Evolutionary conservation across 2,329 filamentous ascomycete genomes (phyloP).

Genomic region (Elsinoe necatrix): DNA sequence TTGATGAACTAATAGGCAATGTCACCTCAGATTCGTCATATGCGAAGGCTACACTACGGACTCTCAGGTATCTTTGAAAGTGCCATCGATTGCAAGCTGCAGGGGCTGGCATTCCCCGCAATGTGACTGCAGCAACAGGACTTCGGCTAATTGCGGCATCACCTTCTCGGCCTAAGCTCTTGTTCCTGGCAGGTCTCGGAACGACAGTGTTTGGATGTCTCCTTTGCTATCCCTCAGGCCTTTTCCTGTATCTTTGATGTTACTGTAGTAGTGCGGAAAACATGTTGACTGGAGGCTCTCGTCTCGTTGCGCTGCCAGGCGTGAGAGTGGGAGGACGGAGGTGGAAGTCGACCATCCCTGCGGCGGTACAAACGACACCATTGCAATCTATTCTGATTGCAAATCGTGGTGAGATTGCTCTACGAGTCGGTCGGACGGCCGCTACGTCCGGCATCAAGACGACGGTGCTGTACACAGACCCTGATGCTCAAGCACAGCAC

Average conservation of each 20-base stretch:
- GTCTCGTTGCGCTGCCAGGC: neutral
- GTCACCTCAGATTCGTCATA: no score
- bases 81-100: neutral
- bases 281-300: constrained; percentile 2
- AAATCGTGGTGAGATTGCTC: constrained; percentile 92
- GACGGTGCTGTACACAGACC: constrained; percentile 90
- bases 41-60: no score
- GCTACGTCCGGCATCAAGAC: constrained; percentile 81
- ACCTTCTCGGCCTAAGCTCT: constrained; percentile 2
- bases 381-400: constrained; percentile 74
- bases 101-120: neutral
- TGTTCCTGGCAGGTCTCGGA: neutral
- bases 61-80: no score
- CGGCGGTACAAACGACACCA: constrained; percentile 20
- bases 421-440: constrained; percentile 85
- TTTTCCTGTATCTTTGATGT: neutral
- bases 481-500: constrained; percentile 80
- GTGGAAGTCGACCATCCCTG: constrained; percentile 22
- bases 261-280: neutral
- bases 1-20: no score
- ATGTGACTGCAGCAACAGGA: neutral
- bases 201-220: neutral
- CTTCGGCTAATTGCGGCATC: constrained; percentile 9
- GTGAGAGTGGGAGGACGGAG: constrained; percentile 15
- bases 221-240: no score